Percentiles rank a stretch among this genome's conserved stretches.
These are phyloP conservation scores for Allomyces arbusculus DNA, from an alignment of 192 early-diverging fungal genomes.

Conservation along the genomic window DNA sequence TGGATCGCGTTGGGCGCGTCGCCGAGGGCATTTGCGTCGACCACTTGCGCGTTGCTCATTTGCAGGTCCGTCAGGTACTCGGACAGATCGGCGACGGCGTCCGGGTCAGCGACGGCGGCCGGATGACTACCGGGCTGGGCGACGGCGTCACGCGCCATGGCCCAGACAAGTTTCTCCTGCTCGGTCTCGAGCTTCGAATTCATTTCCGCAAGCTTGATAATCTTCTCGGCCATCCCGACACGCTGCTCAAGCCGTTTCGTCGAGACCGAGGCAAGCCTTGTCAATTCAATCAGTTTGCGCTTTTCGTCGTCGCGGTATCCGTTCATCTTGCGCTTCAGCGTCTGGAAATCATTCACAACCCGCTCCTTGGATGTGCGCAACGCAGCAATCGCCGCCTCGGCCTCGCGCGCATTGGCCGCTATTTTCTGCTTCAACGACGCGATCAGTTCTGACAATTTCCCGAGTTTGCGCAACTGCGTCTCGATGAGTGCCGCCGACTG, in stretches of 20 bases:
- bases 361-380: conserved; percentile 30
- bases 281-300: conserved; percentile 23
- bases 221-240: conserved; percentile 34
- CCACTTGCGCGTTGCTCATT: no score
- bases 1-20: background rate
- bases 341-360: conserved; percentile 31
- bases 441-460: conserved; percentile 37
- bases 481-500: conserved; percentile 39
- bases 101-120: background rate
- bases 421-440: conserved; percentile 23
- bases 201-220: conserved; percentile 40
- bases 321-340: conserved; percentile 31
- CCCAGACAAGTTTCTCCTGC: conserved; percentile 19
- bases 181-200: conserved; percentile 40
- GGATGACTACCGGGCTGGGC: no score
- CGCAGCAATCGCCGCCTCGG: conserved; percentile 23
- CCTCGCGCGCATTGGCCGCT: conserved; percentile 20
- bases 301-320: conserved; percentile 27
- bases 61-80: no score
- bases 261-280: conserved; percentile 19
- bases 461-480: conserved; percentile 35
- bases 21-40: background rate
- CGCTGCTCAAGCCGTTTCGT: conserved; percentile 23
- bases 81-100: background rate
- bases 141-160: background rate